Percentiles rank a stretch among this genome's conserved stretches.
These are phyloP conservation scores for Pythium folliculosum DNA, from an alignment of 352 stramenopile species.

Conservation along the genomic window DNA sequence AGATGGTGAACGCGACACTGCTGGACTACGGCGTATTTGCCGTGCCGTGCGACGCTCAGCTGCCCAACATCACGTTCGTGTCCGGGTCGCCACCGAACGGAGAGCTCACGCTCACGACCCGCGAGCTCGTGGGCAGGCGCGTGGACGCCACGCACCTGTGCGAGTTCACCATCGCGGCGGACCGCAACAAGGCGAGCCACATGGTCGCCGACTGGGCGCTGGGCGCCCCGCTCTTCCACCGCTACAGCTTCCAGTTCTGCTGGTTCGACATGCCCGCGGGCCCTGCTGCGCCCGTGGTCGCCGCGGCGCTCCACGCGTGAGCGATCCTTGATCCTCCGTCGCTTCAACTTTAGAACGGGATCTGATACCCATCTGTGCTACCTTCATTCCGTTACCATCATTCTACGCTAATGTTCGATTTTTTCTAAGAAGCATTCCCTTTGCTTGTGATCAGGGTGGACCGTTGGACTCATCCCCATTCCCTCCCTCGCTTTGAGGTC, in stretches of 20 bases:
- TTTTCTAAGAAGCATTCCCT: background rate
- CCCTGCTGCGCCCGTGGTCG: background rate
- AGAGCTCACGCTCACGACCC: background rate
- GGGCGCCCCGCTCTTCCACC: constrained; percentile 4
- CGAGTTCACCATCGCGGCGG: background rate
- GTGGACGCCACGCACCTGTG: background rate
- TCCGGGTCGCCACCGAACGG: background rate
- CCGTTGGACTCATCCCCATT: constrained; percentile 9
- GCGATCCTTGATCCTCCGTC: too few relatives aligned
- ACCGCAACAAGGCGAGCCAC: background rate
- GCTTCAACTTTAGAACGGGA: background rate
- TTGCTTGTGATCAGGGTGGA: background rate
- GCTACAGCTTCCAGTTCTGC: constrained; percentile 13
- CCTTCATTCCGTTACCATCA: constrained; percentile 2
- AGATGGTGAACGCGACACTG: background rate
- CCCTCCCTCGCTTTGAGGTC: background rate
- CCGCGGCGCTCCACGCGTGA: background rate
- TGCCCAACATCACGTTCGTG: constrained; percentile 4
- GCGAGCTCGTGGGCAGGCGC: background rate
- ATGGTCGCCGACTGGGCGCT: constrained; percentile 5
- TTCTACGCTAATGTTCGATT: constrained; percentile 4
- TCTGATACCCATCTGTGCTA: background rate
- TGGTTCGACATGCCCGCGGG: background rate
- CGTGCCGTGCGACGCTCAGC: background rate
- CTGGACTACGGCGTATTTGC: background rate